A percentile compares a stretch with the other conserved stretches of the same genome.
Evolutionary conservation across 129 eudicot species (phyloP).

Genomic region (Pseudognaphalium luteoalbum): DNA sequence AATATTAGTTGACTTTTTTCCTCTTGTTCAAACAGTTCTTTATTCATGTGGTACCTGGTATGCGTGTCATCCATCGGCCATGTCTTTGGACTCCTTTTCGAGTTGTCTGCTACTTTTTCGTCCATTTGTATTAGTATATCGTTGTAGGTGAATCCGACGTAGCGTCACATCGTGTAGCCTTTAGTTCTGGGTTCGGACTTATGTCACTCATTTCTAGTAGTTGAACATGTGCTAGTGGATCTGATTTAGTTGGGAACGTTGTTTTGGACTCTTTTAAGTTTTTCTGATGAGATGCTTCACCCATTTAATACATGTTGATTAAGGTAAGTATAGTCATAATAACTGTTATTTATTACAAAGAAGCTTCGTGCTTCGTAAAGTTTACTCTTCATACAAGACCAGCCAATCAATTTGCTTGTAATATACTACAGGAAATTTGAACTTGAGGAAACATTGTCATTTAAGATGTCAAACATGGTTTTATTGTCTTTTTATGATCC

Average conservation of each 20-base stretch:
- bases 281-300: neutral
- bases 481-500: no score
- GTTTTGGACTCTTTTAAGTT: neutral
- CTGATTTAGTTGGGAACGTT: neutral
- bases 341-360: neutral
- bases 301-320: neutral
- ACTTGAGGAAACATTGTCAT: neutral
- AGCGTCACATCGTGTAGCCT: neutral
- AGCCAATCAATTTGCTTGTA: neutral
- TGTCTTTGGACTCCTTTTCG: neutral
- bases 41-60: neutral
- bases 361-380: neutral
- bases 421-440: neutral
- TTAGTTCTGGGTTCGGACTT: neutral
- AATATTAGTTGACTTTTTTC: slow-evolving; percentile 7
- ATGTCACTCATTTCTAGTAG: no score
- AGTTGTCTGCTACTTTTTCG: neutral
- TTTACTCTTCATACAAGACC: neutral
- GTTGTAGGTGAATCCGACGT: neutral
- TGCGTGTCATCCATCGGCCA: neutral
- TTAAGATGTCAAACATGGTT: no score
- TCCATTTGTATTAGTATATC: neutral
- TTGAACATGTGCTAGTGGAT: neutral
- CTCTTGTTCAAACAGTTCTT: slow-evolving; percentile 2
- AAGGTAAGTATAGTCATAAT: neutral